Conservation (phyloP, 2,329 filamentous ascomycete genomes). For the Exophiala phaeomuriformis region DNA sequence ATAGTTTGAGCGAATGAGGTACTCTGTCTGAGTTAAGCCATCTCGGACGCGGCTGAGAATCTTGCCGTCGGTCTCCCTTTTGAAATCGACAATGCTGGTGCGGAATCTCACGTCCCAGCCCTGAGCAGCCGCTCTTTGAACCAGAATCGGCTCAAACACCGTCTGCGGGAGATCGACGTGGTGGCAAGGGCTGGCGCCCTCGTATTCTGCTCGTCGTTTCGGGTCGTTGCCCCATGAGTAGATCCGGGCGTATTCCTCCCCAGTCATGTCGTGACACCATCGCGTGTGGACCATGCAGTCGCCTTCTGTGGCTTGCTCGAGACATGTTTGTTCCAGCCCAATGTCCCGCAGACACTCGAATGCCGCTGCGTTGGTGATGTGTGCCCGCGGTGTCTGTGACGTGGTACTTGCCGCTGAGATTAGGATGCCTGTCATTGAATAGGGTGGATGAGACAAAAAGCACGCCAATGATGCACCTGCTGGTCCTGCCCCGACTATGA, state of each 20-base stretch:
- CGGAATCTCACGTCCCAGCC: constrained; percentile 39
- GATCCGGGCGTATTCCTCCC: constrained; percentile 40
- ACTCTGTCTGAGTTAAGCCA: constrained; percentile 30
- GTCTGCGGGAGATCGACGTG: constrained; percentile 41
- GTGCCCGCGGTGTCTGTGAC: constrained; percentile 25
- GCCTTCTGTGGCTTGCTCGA: constrained; percentile 30
- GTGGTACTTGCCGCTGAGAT: constrained; percentile 24
- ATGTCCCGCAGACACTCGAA: constrained; percentile 41
- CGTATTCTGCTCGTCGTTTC: constrained; percentile 35
- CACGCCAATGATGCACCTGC: constrained; percentile 42
- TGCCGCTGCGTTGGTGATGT: constrained; percentile 27
- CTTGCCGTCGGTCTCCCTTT: constrained; percentile 28
- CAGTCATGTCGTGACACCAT: constrained; percentile 41
- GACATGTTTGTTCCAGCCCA: constrained; percentile 36
- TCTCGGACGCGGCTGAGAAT: constrained; percentile 36
- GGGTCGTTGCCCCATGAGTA: constrained; percentile 41
- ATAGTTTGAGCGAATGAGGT: constrained; percentile 40
- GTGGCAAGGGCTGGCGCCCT: constrained; percentile 36
- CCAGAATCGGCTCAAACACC: constrained; percentile 39
- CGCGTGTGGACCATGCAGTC: constrained; percentile 37
- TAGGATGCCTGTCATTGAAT: constrained; percentile 25
- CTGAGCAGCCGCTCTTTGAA: constrained; percentile 33
- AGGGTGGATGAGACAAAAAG: constrained; percentile 20
- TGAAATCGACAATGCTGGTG: constrained; percentile 32
- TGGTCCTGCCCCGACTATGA: constrained; percentile 44